Evolutionary conservation across 2,329 filamentous ascomycete genomes (phyloP).

Genomic region (Orbilia blumenaviensis): DNA sequence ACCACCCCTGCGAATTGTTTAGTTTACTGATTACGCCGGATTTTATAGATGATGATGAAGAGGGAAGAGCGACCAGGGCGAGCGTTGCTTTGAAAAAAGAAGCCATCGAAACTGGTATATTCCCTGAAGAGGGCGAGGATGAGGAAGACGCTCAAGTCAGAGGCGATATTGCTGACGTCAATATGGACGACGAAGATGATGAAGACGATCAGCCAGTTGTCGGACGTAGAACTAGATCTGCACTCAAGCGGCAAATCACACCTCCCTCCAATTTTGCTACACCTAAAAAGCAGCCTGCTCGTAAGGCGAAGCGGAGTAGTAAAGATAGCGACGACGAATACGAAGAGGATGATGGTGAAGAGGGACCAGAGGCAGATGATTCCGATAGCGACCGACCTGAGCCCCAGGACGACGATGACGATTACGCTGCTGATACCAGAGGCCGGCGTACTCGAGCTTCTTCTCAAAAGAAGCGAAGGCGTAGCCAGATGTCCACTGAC

Average conservation of each 20-base stretch:
- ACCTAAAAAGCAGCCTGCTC: conserved; percentile 40
- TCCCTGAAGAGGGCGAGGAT: conserved; percentile 57
- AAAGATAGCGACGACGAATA: conserved; percentile 53
- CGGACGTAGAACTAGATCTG: conserved; percentile 30
- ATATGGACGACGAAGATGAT: conserved; percentile 59
- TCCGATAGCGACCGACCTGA: conserved; percentile 32
- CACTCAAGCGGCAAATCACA: conserved; percentile 28
- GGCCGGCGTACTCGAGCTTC: conserved; percentile 37
- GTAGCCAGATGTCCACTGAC: conserved; percentile 39
- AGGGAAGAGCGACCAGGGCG: conserved; percentile 56
- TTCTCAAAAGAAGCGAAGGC: conserved; percentile 40
- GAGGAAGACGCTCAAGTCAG: conserved; percentile 55
- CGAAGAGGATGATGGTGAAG: conserved; percentile 52
- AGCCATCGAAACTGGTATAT: conserved; percentile 65
- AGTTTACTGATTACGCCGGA: conserved; percentile 39
- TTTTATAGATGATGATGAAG: conserved; percentile 50
- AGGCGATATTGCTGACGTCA: conserved; percentile 49
- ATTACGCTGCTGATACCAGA: conserved; percentile 23
- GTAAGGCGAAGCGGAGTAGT: conserved; percentile 48
- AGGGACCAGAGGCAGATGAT: conserved; percentile 25
- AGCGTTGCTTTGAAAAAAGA: conserved; percentile 67
- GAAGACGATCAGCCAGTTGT: conserved; percentile 57
- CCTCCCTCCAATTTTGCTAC: conserved; percentile 34
- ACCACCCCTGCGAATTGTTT: conserved; percentile 21
- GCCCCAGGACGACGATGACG: conserved; percentile 42